Evolutionary conservation across 352 stramenopile genomes (phyloP), one percentile per base, ranked within the genome.

Genomic region (Globisporangium orthogonon): DNA sequence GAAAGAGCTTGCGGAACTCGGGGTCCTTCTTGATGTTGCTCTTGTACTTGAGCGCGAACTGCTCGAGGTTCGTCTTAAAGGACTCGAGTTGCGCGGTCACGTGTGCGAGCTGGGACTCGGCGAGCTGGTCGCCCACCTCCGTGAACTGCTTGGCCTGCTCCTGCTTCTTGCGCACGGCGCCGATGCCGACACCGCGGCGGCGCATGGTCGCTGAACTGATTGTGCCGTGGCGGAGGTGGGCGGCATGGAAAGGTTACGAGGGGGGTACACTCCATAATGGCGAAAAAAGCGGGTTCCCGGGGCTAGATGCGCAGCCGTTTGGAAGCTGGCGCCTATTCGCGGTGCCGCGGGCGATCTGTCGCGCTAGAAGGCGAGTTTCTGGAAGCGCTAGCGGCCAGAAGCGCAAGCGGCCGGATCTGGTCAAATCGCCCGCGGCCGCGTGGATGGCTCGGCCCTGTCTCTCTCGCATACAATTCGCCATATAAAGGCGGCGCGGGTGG

Each of bases 11-110:
- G 18, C 94, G 87, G 67, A 98, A 98, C 44, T 95, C 86, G 0
- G 94, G 89, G 70, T 98, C 94, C 54, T 92, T 91, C 69, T 96
- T 97, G 69, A 98, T 98, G 60, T 94, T 89, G 66, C 83, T 88
- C 73, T 97, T 97, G 80, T 98, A 92, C 69, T 98, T 97, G 55
- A 86, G 54, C 1, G 94, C 94, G 61, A 98, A 98, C 54, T 92
- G 74, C 65, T 97, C 83, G 52, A 98, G 72, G 56, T 94, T 92
- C n/a, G 71, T 79, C 54, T 94, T 93, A 68, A 98, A 98, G 0
- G 89, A 76, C 50, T 89, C 80, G 31, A 98, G 70, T 65, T 97
- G 81, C 49, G 76, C 65, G 15, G 79, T 78, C 48, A 97, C 83
- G 41, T 96, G 84, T 43, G 73, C 64, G 33, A 97, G 58, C 47